Evolutionary conservation across 2,329 filamentous ascomycete species (phyloP), one percentile per base, ranked within the genome.

Genomic region (Trichoderma atroviride): DNA sequence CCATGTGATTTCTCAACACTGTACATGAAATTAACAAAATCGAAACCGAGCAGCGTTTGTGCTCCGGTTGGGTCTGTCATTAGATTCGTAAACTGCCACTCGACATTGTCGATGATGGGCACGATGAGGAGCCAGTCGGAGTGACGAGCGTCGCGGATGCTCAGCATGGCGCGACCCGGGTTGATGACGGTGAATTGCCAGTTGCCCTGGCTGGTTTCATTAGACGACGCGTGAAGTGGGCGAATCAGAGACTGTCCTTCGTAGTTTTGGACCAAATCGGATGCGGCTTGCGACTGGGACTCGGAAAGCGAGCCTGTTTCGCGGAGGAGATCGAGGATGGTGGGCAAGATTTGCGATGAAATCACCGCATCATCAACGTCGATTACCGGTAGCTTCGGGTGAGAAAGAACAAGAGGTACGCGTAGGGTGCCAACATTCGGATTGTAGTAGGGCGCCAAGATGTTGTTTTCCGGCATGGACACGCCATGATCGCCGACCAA

Each of bases 101-200:
- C 78, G 52, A 75, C 72, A 40, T 75, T 74, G 53, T 77, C 74
- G 24, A 75, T 74, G 31, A 79, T 73, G 0, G 78, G 78, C 14
- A 80, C 75, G 2, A 79, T 74, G 16, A 80, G 68, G 35, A 75
- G 76, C 62, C 77, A 73, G 7, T 75, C 65, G 3, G 75, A 73
- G 11, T 78, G 71, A 5, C 76, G 74, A 14, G 75, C 74, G 62
- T 79, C 78, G 13, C 78, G 77, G 9, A 80, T 76, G 0, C 74
- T 74, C 0, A 80, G 69, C 75, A 79, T 77, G 5, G 77, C 76
- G 6, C 78, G 73, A 5, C 78, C 78, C 0, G 78, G 77, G 27
- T 79, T 80, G 2, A 76, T 74, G 7, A 79, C 74, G 3, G 76
- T 78, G 29, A 78, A 79, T 22, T 79, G 78, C 78, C 78, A 80